Conservation (phyloP, 2,329 filamentous ascomycete genomes). For the Colletotrichum filicis region DNA sequence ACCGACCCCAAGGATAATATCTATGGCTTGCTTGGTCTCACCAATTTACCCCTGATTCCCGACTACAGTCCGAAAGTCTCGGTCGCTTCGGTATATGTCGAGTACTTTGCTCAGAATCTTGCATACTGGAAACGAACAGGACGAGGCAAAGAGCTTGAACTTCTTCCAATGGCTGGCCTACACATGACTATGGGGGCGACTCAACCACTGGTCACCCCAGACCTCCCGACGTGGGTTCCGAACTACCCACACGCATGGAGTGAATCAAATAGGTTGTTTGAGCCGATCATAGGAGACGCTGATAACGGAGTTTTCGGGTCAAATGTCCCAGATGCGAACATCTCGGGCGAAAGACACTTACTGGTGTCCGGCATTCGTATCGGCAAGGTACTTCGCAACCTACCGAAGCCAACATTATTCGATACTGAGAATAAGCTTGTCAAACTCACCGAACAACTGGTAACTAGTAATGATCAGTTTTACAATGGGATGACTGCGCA, state of each 20-base stretch:
- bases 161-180: background rate
- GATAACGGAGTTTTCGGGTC: background rate
- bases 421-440: background rate
- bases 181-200: background rate
- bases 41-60: background rate
- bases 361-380: background rate
- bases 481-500: background rate
- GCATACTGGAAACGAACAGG: background rate
- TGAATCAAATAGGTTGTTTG: background rate
- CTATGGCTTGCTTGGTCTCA: background rate
- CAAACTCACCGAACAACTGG: background rate
- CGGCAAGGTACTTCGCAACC: background rate
- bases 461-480: too few relatives aligned
- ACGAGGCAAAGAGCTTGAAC: background rate
- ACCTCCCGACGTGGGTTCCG: background rate
- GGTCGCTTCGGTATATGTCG: background rate
- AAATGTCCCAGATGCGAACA: background rate
- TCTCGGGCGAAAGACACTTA: background rate
- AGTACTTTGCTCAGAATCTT: background rate
- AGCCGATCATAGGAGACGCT: background rate
- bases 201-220: background rate
- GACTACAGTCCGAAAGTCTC: background rate
- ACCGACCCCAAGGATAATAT: background rate
- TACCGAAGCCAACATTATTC: background rate
- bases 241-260: background rate